A percentile compares a stretch with the other conserved stretches of the same genome.
Evolutionary conservation across 2,329 filamentous ascomycete species (phyloP).

Genomic region (Phaeosphaeriaceae sp.): DNA sequence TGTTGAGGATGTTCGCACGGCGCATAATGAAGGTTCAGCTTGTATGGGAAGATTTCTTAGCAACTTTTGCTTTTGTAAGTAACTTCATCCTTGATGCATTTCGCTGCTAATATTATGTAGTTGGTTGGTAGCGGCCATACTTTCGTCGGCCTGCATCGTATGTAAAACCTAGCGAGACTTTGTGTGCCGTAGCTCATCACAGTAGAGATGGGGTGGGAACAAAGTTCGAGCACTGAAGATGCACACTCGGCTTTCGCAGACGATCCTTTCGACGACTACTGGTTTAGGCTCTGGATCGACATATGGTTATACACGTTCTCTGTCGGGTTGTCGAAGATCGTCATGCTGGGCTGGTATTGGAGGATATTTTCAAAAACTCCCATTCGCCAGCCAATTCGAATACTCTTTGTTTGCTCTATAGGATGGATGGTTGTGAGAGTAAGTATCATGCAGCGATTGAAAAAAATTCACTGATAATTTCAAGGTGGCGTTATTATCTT

Average conservation of each 20-base stretch:
- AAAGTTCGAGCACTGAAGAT: too few relatives aligned
- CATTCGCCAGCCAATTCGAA: constrained; percentile 27
- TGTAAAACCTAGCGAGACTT: too few relatives aligned
- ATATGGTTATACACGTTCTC: constrained; percentile 36
- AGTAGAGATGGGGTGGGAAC: constrained; percentile 31
- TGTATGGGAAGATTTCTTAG: constrained; percentile 30
- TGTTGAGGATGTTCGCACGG: constrained; percentile 21
- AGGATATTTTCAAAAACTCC: constrained; percentile 24
- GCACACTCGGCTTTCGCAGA: constrained; percentile 4
- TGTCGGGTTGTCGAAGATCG: constrained; percentile 29
- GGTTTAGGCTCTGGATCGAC: constrained; percentile 26
- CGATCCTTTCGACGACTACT: constrained; percentile 24
- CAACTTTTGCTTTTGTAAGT: constrained; percentile 30
- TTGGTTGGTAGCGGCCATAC: constrained; percentile 24
- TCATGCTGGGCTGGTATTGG: constrained; percentile 32
- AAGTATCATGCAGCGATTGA: not conserved
- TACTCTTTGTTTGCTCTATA: constrained; percentile 16
- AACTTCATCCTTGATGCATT: not conserved
- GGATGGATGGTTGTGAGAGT: constrained; percentile 27
- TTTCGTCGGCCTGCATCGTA: constrained; percentile 31
- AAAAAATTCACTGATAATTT: not conserved
- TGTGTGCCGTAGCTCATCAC: constrained; percentile 11
- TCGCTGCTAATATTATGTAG: constrained; percentile 12
- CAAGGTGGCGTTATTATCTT: constrained; percentile 23
- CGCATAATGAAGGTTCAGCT: constrained; percentile 18